Base-by-base conservation (phyloP, 2,329 filamentous ascomycete genomes). In the Calonectria honghensis region DNA sequence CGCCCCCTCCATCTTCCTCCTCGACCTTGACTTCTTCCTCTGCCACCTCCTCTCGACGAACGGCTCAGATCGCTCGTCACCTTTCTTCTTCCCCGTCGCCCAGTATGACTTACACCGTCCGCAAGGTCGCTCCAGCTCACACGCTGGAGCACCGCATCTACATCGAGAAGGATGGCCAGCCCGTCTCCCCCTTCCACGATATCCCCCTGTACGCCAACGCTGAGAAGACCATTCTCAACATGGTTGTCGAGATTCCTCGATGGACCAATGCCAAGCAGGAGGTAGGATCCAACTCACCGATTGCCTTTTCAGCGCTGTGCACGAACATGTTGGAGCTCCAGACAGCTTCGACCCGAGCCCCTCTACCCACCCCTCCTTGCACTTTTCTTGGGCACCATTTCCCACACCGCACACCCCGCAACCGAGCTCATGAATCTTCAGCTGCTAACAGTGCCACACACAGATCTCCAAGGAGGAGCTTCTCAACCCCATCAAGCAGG, bases 221-320 rank as follows among this genome's bases (percentile, higher is more conserved):
- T 88, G 94, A 98, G 90, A 93, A 98, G 91, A 98, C 94, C 82
- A 90, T 98, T 86, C 92, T 99, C 85, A 99, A 99, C 94, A 99
- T 99, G 97, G 87, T 99, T 79, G 97, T 99, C 83, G 97, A 99
- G 94, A 98, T 99, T 83, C 97, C 97, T 84, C 94, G 97, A 90
- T 99, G 97, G 97, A 98, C 96, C 90, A 99, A 99, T 89, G 97
- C 94, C 84, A 99, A 99, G 93, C 95, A 97, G 88, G 97, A 99
- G 94, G 96, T 98, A 87, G 81, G 94, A 64, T 45, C 37, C 35
- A 18, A 11, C 18, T 52, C 32, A 16, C 32, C 6, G 10, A 31
- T n/a, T n/a, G 14, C 32, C 16, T 37, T 32, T 32, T 68, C 41
- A 35, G 13, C 16, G 18, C 16, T 48, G 16, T 41, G 29, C 11